Base-by-base conservation (phyloP, 805 yeast genomes). In the Candida dajiaensis region DNA sequence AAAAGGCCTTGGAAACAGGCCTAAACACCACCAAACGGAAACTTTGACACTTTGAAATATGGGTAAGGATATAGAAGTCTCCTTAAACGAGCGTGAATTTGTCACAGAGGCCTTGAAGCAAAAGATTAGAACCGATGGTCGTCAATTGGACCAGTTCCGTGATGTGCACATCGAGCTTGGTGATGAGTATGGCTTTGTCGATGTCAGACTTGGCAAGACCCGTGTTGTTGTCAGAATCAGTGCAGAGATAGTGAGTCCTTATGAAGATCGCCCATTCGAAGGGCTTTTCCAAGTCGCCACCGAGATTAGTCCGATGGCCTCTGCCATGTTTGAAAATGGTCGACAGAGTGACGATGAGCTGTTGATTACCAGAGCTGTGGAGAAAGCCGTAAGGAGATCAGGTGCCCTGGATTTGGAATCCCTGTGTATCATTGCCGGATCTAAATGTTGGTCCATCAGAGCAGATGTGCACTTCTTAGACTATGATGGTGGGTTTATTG, bases 401-500 rank as follows among this genome's bases (percentile, higher is more conserved):
- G 86, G 86, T 51, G 96, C 98, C 0, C 68, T 94, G 40, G 99
- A 94, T 65, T 74, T 92, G 38, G 99, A 94, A 63, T 80, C 88
- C 42, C 68, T 94, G 40, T 92, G 98, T 68, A 88, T 94, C 40
- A 78, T 86, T 20, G 95, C 97, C 0, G 98, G 97, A 2, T 76
- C 81, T 45, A 83, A 88, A 53, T 89, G 95, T 61, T 94, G 99
- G 99, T 75, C 81, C 46, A 72, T 94, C 12, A 76, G 95, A 48
- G 97, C 95, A 0, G 97, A 90, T 61, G 80, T 94, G 16, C 95
- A 89, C 59, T 86, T 87, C 57, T 67, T 94, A 47, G 85, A 89
- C 61, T 89, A 80, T 59, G 99, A 94, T 65, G 99, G 99, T 38
- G 95, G 95, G 18, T 76, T 94, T 41, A 82, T 90, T 37, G 99